A percentile compares a stretch with the other conserved stretches of the same genome.
Conservation (phyloP, 78 protist species). For the Isochrysis galbana region DNA sequence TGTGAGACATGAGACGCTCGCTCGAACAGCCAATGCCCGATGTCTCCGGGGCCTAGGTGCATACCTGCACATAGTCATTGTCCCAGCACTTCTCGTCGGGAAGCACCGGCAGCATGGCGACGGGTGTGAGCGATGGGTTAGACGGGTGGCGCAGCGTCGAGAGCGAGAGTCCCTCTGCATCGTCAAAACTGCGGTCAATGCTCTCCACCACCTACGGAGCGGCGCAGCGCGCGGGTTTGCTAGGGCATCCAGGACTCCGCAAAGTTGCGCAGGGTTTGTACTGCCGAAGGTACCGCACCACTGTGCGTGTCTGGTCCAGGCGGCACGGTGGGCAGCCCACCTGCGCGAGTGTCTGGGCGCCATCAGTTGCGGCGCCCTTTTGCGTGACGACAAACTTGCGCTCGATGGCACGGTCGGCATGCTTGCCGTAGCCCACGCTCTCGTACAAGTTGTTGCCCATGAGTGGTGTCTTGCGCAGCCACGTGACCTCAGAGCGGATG, state of each 20-base stretch:
- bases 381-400: not conserved
- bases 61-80: not conserved
- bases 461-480: constrained; percentile 4
- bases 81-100: not conserved
- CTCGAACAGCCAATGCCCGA: no score
- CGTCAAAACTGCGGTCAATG: not conserved
- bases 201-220: not conserved
- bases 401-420: not conserved
- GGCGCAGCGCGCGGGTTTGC: not conserved
- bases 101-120: not conserved
- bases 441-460: constrained; percentile 24
- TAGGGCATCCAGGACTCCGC: not conserved
- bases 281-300: not conserved
- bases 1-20: no score
- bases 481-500: not conserved
- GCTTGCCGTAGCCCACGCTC: not conserved
- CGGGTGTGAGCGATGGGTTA: not conserved
- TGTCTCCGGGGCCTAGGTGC: no score
- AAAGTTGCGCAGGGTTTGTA: not conserved
- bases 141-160: not conserved
- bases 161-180: not conserved
- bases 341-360: not conserved
- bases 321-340: not conserved
- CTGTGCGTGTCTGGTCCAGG: not conserved
- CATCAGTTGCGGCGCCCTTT: not conserved